Evolutionary conservation across 176 grass and related monocot genomes (phyloP), one percentile per base, ranked within the genome.

Genomic region (Oryza officinalis): DNA sequence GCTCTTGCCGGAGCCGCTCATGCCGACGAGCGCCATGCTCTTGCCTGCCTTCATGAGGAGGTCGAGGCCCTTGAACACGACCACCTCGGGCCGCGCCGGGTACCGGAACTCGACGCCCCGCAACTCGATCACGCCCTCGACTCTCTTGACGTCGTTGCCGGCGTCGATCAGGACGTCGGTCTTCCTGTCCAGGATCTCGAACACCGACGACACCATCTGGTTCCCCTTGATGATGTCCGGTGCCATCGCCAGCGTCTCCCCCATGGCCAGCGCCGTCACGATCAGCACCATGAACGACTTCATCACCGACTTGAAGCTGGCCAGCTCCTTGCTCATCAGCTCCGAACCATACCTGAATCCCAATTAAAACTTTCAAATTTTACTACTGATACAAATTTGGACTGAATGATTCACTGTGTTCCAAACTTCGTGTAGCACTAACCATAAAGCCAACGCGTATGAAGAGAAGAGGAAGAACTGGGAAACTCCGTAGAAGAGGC

Each of bases 241-340:
- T 2, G 96, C 89, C 72, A 95, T 84, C 6, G 93, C 96, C 40
- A 98, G 83, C 0, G 91, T 94, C 75, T 95, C 93, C 12, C 96
- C 96, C 91, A 95, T 94, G 28, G 93, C 96, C 33, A 95, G 54
- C 23, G 96, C 96, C 2, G 96, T 92, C 38, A 98, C 91, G 54
- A 98, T 98, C 26, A 98, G 91, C 75, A 98, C 96, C 89, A 98
- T 94, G 91, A 98, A 95, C 27, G 93, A 95, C 83, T 95, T 98
- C 89, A 95, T 98, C 45, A 98, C 87, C 2, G 96, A 92, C 84
- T 94, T 93, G 83, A 98, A 98, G 74, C 69, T 94, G 28, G 91
- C 91, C 54, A 95, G 71, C 76, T 87, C 96, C 85, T 87, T 92
- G 63, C 93, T 83, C 93, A 98, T 95, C 13, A 98, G 89, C 25